Evolutionary conservation across 768 basidiomycete genomes (phyloP), one percentile per base, ranked within the genome.

Genomic region (Terana coerulea): DNA sequence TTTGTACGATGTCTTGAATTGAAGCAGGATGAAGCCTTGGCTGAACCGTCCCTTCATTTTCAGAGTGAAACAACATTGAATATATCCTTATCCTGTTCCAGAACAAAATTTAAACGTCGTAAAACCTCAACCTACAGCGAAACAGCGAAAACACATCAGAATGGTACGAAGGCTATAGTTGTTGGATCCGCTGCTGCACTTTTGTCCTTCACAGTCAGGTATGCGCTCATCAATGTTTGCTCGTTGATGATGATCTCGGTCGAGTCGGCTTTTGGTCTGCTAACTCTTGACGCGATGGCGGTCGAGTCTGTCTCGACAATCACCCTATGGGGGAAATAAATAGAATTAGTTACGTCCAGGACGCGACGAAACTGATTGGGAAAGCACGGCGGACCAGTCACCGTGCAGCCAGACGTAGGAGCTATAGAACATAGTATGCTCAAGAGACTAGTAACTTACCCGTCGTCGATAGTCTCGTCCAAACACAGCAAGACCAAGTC

Each of bases 211-310:
- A 93, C 84, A 0, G 88, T 90, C 74, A 89, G 84, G 74, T 95
- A 97, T 26, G 95, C 95, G 64, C 75, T 94, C 79, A 95, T 78
- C 53, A 97, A 77, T 8, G 93, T 95, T 72, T 97, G 94, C 72
- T 99, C 97, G 75, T 99, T 98, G 76, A 99, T 95, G 56, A 95
- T 87, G 57, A 99, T 97, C 60, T 98, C 95, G 31, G 87, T 88
- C 46, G 95, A 86, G 68, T 98, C 97, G 14, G 95, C 86, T 57
- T 84, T 86, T 36, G 97, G 91, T 57, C 94, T 74, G 61, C 90
- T 95, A 47, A 98, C 97, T 47, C 97, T 75, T 28, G 93, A 91
- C 0, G 94, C 93, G 64, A 98, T 97, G n/a, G 95, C 88, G 0
- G 91, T 81, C 2, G 95, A 77, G 66, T 99, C 97, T 0, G 95